Conservation (phyloP, 495 filamentous ascomycete species). For the Lophium mytilinum region DNA sequence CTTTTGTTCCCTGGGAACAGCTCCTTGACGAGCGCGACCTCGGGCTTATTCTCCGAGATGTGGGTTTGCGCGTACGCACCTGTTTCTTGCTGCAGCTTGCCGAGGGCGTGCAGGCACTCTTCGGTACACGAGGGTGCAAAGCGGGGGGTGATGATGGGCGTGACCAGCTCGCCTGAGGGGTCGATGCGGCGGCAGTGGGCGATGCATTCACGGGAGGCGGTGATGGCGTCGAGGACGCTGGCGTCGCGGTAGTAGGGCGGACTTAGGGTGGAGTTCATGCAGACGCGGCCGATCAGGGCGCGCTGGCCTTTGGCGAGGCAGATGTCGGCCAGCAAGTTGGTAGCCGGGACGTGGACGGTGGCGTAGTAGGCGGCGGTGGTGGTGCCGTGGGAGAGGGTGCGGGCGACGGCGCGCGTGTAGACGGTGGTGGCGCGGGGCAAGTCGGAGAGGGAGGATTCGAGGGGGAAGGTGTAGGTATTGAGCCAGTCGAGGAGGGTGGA, state of each 20-base stretch:
- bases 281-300: constrained; percentile 82
- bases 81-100: constrained; percentile 50
- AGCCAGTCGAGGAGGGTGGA: constrained; percentile 88
- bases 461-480: constrained; percentile 87
- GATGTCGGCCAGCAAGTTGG: constrained; percentile 79
- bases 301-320: constrained; percentile 71
- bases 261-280: constrained; percentile 69
- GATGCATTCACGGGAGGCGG: constrained; percentile 53
- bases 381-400: constrained; percentile 80
- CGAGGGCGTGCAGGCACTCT: constrained; percentile 53
- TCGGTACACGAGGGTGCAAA: constrained; percentile 74
- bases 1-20: constrained; percentile 56
- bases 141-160: constrained; percentile 80
- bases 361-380: constrained; percentile 90
- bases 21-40: constrained; percentile 58
- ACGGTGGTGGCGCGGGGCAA: constrained; percentile 47
- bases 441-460: constrained; percentile 62
- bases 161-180: constrained; percentile 49
- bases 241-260: constrained; percentile 71
- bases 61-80: constrained; percentile 77
- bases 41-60: constrained; percentile 73
- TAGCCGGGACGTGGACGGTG: constrained; percentile 70
- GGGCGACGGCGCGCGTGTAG: constrained; percentile 66
- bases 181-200: constrained; percentile 61
- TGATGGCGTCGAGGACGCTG: constrained; percentile 46